phyloP scores from a whole-genome alignment of 768 basidiomycete genomes.

The Hysterangium stoloniferum region DNA sequence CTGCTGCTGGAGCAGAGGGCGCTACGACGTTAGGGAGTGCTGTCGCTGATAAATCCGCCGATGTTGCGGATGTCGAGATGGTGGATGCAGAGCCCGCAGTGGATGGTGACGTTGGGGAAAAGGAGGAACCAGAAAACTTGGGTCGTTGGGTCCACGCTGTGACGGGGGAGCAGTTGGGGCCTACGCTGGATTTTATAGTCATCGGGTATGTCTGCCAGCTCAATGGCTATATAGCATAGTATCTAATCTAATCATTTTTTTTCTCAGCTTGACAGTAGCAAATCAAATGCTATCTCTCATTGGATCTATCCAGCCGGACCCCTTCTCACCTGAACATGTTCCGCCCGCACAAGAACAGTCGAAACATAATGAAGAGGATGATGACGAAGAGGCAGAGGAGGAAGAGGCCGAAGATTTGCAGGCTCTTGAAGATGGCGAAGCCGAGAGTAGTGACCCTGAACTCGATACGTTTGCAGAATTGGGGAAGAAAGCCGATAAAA shows the following conservation, averaged over 20 bases:
- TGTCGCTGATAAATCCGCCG: slow-evolving; percentile 18
- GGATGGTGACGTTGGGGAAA: slow-evolving; percentile 18
- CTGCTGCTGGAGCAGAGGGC: background rate
- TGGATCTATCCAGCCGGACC: slow-evolving; percentile 73
- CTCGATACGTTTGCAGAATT: slow-evolving; percentile 25
- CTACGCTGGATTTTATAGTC: slow-evolving; percentile 75
- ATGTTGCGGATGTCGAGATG: slow-evolving; percentile 16
- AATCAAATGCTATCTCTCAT: slow-evolving; percentile 91
- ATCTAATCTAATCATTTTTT: background rate
- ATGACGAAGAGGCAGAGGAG: slow-evolving; percentile 16
- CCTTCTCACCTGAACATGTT: slow-evolving; percentile 58
- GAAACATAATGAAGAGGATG: slow-evolving; percentile 12
- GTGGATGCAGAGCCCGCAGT: slow-evolving; percentile 20
- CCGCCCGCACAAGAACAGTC: slow-evolving; percentile 17
- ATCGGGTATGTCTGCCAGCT: slow-evolving; percentile 55
- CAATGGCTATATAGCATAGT: background rate
- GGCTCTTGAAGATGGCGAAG: slow-evolving; percentile 23
- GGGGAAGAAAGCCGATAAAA: slow-evolving; percentile 24
- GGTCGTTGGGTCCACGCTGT: slow-evolving; percentile 61
- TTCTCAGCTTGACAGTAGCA: slow-evolving; percentile 68
- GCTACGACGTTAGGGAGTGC: slow-evolving; percentile 7
- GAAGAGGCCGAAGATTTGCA: slow-evolving; percentile 10
- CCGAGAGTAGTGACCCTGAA: slow-evolving; percentile 18
- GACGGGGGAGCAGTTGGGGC: slow-evolving; percentile 65
- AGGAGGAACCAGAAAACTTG: slow-evolving; percentile 38